phyloP scores from a whole-genome alignment of 1,284 basidiomycete species.

The Ganoderma lucidum region DNA sequence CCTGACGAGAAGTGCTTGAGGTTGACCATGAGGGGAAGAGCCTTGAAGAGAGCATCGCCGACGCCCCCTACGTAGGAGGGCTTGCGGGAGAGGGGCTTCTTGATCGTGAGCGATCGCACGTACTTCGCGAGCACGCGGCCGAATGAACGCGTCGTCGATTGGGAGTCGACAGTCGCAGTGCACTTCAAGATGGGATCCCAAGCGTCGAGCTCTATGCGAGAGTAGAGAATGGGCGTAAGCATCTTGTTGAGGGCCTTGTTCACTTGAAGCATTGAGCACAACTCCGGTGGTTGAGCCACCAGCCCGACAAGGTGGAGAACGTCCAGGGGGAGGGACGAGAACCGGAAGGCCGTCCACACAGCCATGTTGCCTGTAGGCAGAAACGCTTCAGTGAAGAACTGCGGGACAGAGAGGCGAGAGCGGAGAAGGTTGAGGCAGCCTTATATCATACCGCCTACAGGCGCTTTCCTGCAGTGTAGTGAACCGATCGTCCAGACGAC shows the following conservation, averaged over 20 bases:
- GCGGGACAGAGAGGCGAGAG: background rate
- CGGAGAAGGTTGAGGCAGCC: background rate
- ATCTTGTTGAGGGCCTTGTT: background rate
- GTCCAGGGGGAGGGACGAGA: background rate
- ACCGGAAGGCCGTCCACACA: background rate
- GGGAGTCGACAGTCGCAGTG: background rate
- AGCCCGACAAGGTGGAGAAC: background rate
- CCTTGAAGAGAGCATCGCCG: background rate
- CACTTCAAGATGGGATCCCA: background rate
- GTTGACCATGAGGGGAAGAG: background rate
- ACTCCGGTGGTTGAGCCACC: background rate
- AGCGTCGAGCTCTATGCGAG: background rate
- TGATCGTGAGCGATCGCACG: background rate
- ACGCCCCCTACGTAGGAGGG: background rate
- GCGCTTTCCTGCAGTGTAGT: background rate
- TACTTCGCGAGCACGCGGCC: background rate
- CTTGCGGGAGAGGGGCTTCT: background rate
- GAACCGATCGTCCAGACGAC: background rate
- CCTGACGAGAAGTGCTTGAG: slow-evolving; percentile 1
- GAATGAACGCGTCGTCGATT: background rate
- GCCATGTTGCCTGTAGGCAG: background rate
- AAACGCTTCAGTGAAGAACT: background rate
- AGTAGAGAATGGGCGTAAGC: background rate
- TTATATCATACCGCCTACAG: background rate
- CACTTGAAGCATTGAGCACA: background rate